phyloP scores from a whole-genome alignment of 352 stramenopile species.

The Elongisporangium prolatum region DNA sequence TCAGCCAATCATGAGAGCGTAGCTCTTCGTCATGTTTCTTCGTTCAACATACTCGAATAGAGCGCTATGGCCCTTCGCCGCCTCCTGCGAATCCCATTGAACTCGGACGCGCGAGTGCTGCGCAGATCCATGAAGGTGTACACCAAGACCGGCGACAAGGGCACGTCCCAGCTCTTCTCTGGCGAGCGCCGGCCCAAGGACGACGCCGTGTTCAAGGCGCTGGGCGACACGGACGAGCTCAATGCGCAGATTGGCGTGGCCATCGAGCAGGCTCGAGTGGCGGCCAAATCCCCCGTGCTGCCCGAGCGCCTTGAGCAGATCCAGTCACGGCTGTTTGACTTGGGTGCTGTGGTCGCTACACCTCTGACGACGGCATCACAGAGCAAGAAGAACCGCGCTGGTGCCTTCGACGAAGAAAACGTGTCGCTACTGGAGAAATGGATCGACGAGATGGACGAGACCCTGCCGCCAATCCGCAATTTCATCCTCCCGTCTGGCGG shows the following conservation, averaged over 20 bases:
- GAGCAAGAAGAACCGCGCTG: slow-evolving; percentile 59
- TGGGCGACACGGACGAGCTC: slow-evolving; percentile 90
- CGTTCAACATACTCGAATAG: not conserved
- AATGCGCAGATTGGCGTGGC: slow-evolving; percentile 76
- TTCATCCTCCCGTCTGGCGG: slow-evolving; percentile 85
- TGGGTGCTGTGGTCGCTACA: slow-evolving; percentile 87
- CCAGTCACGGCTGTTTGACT: slow-evolving; percentile 88
- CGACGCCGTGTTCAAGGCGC: slow-evolving; percentile 84
- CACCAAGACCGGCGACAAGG: slow-evolving; percentile 91
- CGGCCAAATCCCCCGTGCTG: slow-evolving; percentile 33
- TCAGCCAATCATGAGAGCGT: not conserved
- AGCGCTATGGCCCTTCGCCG: not conserved
- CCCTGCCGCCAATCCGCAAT: slow-evolving; percentile 75
- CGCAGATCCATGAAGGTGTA: slow-evolving; percentile 82
- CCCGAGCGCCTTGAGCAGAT: slow-evolving; percentile 74
- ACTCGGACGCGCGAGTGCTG: slow-evolving; percentile 3
- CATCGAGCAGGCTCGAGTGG: slow-evolving; percentile 42
- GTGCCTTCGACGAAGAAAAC: slow-evolving; percentile 58
- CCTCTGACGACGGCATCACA: slow-evolving; percentile 58
- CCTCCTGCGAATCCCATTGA: not conserved
- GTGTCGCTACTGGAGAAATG: slow-evolving; percentile 63
- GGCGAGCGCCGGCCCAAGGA: slow-evolving; percentile 85
- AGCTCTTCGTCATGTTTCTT: not conserved
- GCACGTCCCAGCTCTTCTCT: slow-evolving; percentile 90
- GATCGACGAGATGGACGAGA: slow-evolving; percentile 88